These are phyloP conservation scores for Candida arabinofermentans DNA, from an alignment of 805 yeast species.

Conservation along the genomic window DNA sequence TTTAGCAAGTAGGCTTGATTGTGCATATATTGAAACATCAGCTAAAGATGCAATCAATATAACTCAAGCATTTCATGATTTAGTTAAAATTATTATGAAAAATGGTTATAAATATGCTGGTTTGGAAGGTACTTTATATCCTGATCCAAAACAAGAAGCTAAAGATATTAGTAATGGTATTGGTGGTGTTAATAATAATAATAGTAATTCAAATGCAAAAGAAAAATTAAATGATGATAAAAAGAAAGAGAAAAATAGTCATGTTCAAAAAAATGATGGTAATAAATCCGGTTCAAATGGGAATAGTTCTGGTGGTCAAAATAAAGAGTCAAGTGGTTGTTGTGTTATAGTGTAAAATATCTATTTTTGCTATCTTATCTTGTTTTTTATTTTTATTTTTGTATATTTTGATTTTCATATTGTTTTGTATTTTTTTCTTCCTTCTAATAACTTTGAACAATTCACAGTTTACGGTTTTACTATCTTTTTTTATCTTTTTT, in stretches of 20 bases:
- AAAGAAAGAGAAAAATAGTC: not conserved
- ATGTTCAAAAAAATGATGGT: not conserved
- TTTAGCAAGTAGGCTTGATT: slow-evolving; percentile 62
- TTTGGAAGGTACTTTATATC: slow-evolving; percentile 25
- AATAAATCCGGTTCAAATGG: slow-evolving; percentile 2
- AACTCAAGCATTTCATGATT: slow-evolving; percentile 31
- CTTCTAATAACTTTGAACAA: not conserved
- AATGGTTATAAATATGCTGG: slow-evolving; percentile 23
- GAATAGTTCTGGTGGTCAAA: slow-evolving; percentile 6
- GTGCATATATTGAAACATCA: slow-evolving; percentile 84
- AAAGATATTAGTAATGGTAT: slow-evolving; percentile 2
- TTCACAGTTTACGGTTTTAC: not conserved
- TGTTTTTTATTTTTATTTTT: not conserved
- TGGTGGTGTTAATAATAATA: slow-evolving; percentile 12
- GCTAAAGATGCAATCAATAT: slow-evolving; percentile 92
- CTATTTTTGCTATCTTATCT: not conserved
- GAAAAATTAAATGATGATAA: not conserved
- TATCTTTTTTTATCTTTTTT: not conserved
- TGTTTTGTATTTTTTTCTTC: not conserved
- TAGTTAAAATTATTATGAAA: slow-evolving; percentile 32
- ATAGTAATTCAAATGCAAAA: not conserved
- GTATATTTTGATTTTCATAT: not conserved
- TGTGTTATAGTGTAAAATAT: slow-evolving; percentile 28
- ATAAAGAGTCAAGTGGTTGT: slow-evolving; percentile 30
- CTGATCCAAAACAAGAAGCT: slow-evolving; percentile 24